phyloP scores from a whole-genome alignment of 805 yeast genomes.

The Suhomyces xylopsoci region DNA sequence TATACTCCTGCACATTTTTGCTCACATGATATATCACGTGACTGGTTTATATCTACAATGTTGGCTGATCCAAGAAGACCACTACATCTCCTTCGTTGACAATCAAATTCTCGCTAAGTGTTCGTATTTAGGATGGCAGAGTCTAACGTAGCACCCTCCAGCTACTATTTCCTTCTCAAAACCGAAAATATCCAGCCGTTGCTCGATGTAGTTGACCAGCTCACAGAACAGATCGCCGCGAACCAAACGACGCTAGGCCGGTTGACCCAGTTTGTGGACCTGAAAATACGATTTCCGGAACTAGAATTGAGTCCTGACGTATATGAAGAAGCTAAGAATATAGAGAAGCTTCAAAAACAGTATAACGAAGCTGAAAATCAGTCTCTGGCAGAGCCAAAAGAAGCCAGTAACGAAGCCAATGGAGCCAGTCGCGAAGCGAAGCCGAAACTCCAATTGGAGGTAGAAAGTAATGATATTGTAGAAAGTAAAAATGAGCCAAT shows the following conservation, averaged over 20 bases:
- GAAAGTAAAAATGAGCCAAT: neutral
- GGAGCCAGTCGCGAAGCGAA: too few relatives aligned
- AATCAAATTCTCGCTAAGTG: too few relatives aligned
- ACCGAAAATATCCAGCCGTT: slow-evolving; percentile 36
- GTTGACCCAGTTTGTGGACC: slow-evolving; percentile 22
- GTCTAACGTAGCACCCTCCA: neutral
- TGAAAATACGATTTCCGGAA: slow-evolving; percentile 9
- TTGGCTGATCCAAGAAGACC: neutral
- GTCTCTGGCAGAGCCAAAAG: neutral
- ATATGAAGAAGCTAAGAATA: neutral
- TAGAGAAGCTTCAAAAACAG: neutral
- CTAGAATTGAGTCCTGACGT: neutral
- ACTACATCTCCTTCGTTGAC: neutral
- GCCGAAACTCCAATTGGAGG: neutral
- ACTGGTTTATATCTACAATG: neutral
- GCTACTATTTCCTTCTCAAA: slow-evolving; percentile 17
- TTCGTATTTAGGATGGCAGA: neutral
- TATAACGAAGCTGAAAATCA: neutral
- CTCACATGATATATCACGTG: neutral
- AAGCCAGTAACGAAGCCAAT: too few relatives aligned
- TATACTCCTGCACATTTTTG: too few relatives aligned
- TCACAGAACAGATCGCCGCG: slow-evolving; percentile 19
- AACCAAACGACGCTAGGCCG: slow-evolving; percentile 24
- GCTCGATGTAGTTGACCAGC: slow-evolving; percentile 17
- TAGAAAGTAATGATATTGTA: too few relatives aligned